Percentiles rank a stretch among this genome's conserved stretches.
Evolutionary conservation across 495 filamentous ascomycete species (phyloP).

Genomic region (Penicillium salamii): DNA sequence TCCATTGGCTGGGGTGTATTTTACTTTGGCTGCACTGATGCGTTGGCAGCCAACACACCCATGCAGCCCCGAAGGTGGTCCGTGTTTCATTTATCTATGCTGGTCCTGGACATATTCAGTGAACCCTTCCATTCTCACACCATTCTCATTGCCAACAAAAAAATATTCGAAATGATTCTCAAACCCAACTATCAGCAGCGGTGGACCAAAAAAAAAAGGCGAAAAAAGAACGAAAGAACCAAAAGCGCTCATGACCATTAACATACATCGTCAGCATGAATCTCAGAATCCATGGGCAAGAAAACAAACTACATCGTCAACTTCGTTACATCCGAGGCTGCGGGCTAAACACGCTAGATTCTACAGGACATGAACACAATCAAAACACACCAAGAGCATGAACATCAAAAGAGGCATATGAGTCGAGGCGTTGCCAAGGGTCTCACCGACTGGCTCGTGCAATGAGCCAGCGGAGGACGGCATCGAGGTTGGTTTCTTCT

Average conservation of each 20-base stretch:
- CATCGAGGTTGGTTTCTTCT: slow-evolving; percentile 97
- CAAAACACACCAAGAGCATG: slow-evolving; percentile 2
- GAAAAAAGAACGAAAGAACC: neutral
- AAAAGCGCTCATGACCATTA: slow-evolving; percentile 4
- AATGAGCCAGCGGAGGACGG: slow-evolving; percentile 95
- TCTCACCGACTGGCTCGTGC: slow-evolving; percentile 64
- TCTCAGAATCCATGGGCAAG: neutral
- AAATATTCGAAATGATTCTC: too few species aligned
- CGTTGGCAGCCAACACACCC: slow-evolving; percentile 8
- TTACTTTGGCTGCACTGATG: neutral
- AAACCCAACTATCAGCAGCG: too few species aligned
- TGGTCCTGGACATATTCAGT: neutral
- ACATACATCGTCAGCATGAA: slow-evolving; percentile 3
- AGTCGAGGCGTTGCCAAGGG: neutral
- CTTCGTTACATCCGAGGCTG: slow-evolving; percentile 7
- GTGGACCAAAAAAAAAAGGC: too few species aligned
- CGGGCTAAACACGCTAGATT: slow-evolving; percentile 9
- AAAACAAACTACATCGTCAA: slow-evolving; percentile 3
- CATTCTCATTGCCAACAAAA: neutral
- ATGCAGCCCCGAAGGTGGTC: slow-evolving; percentile 3
- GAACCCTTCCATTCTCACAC: neutral
- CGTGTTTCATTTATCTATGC: slow-evolving; percentile 11
- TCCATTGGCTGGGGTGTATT: neutral
- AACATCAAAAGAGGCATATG: slow-evolving; percentile 2
- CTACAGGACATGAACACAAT: slow-evolving; percentile 9